phyloP scores from a whole-genome alignment of 192 early-diverging fungal species.

The Linnemannia schmuckeri region DNA sequence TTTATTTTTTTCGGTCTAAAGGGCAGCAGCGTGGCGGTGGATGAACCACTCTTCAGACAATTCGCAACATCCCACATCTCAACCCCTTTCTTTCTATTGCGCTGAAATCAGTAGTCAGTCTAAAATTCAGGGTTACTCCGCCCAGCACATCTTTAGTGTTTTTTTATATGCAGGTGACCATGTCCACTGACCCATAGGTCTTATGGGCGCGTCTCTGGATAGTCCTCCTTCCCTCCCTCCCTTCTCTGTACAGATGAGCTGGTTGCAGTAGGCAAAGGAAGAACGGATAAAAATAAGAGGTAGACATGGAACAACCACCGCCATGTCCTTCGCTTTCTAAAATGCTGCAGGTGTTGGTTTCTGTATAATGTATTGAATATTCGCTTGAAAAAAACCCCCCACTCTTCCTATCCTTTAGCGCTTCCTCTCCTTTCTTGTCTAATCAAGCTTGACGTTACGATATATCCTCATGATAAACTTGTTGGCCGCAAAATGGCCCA shows the following conservation, averaged over 20 bases:
- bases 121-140: conserved; percentile 6
- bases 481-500: conserved; percentile 77
- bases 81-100: background rate
- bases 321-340: no score
- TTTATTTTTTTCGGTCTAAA: background rate
- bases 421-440: background rate
- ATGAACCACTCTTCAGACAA: background rate
- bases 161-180: background rate
- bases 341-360: no score
- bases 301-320: no score
- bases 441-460: conserved; percentile 80
- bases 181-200: no score
- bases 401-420: background rate
- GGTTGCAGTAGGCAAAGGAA: no score
- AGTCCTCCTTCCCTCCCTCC: no score
- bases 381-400: background rate
- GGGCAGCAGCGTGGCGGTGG: background rate
- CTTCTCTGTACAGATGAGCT: no score
- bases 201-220: no score
- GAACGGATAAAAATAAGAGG: no score
- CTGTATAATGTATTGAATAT: no score
- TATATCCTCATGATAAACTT: conserved; percentile 80
- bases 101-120: background rate
- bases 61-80: background rate
- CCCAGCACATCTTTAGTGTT: background rate